Evolutionary conservation across 2,329 filamentous ascomycete species (phyloP).

Genomic region (Aspergillus japonicus): DNA sequence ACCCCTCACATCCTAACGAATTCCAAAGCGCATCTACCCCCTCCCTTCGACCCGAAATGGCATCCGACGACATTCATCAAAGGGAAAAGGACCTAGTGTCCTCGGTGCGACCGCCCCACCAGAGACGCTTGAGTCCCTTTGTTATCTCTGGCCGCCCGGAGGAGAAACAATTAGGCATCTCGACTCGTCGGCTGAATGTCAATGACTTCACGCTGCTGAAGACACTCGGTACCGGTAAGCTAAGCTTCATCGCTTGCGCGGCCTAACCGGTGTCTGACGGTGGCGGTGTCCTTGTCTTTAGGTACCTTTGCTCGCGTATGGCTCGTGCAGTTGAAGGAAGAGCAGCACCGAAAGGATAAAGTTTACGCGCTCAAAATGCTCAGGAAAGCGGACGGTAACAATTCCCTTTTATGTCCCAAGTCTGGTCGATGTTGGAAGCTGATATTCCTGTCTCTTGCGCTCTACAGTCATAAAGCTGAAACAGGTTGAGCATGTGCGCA

Average conservation of each 20-base stretch:
- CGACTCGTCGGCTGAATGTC: constrained; percentile 38
- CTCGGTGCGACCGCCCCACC: constrained; percentile 28
- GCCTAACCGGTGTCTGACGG: constrained; percentile 14
- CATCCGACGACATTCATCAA: constrained; percentile 25
- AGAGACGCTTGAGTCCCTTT: constrained; percentile 36
- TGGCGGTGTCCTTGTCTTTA: constrained; percentile 24
- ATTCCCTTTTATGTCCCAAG: background rate
- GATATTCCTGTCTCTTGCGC: background rate
- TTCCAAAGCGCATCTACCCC: constrained; percentile 23
- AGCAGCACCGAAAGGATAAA: constrained; percentile 34
- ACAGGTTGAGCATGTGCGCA: constrained; percentile 67
- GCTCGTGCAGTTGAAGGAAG: constrained; percentile 45
- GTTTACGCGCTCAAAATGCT: constrained; percentile 53
- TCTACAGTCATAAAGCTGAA: constrained; percentile 57
- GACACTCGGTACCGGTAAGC: constrained; percentile 50
- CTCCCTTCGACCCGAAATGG: constrained; percentile 17
- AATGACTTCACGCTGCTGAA: constrained; percentile 49
- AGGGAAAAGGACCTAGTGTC: constrained; percentile 32
- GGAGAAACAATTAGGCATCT: constrained; percentile 39
- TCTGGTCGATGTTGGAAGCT: background rate
- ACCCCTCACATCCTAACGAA: constrained; percentile 34
- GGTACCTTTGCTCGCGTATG: constrained; percentile 54
- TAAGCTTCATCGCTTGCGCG: constrained; percentile 10
- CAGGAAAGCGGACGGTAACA: constrained; percentile 50
- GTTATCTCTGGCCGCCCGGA: constrained; percentile 40